Base-by-base conservation (phyloP, 2,329 filamentous ascomycete genomes). In the Botrytis porri region DNA sequence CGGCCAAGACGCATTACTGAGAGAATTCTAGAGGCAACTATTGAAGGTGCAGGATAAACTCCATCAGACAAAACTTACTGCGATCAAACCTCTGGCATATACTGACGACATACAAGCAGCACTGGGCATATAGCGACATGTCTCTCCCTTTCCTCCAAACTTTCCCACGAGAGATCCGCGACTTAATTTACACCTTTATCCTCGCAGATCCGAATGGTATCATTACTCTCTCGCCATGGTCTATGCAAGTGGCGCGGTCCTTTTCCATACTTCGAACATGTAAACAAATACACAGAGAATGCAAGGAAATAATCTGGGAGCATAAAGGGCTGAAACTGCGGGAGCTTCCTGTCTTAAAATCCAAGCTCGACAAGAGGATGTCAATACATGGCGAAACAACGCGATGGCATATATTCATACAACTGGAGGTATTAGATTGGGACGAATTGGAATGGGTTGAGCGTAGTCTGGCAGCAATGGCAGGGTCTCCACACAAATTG, bases 281-380 rank as follows among this genome's bases (percentile, higher is more conserved):
- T 75, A 79, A 76, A 62, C 79, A 79, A 69, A 75, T 80, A 60
- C 77, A 79, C 29, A 64, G 76, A 66, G 79, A 80, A 74, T 78
- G 77, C 73, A 80, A 79, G 67, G 77, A 79, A 39, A 75, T 79
- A 22, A 78, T 79, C 25, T 79, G 77, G 77, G 57, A 70, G 35
- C 76, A 79, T 60, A 79, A 77, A 43, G 72, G 75, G 7, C 75
- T 80, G 12, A 67, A 60, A 57, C 67, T 79, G 32, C 75, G 74
- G 32, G 70, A 75, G 29, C 59, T 71, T 6, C 75, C 76, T 4
- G 54, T 76, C 16, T 69, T 80, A 5, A 75, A 69, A 29, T 73
- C 69, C 22, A 77, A 75, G 60, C 74, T 79, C 60, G 73, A 61
- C 32, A 37, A 60, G 20, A 45, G 61, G 12, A 22, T 32, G n/a